Base-by-base conservation (phyloP, 257 asterid genomes). In the Penstemon davidsonii region DNA sequence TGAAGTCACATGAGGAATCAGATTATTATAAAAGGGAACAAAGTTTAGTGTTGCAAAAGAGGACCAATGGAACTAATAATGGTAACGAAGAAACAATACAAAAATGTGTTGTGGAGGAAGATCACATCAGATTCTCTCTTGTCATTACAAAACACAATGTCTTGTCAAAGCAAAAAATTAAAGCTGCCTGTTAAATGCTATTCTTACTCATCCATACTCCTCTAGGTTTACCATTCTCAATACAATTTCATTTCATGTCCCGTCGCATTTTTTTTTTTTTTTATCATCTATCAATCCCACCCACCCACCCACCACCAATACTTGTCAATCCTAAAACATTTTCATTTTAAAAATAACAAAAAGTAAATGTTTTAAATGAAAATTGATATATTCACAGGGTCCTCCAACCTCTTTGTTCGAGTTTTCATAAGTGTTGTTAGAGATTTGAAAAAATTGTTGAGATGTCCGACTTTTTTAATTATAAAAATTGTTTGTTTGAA, bases 71-170 rank as follows among this genome's bases (percentile, higher is more conserved):
- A 55, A 52, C 47, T 62, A 52, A 68, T 73, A 70, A 75, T 78
- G 62, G 62, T 51, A 53, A 64, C 25, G 54, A 18, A 37, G 76
- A 74, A 81, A 76, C 64, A 42, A 18, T 13, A 55, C 6, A 11
- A 59, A 36, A 56, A 55, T 6, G 78, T 52, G 60, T 76, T 42
- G 68, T 75, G 77, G 73, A 68, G 71, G 71, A 72, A 75, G 81
- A 85, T 81, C 84, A 73, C 81, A 86, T 86, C 80, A 79, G 71
- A 72, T 75, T 77, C 75, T 56, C 62, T 64, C 63, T 39, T 59
- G 70, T 59, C 59, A 49, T 55, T 60, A 53, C 78, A 67, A 78
- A 66, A 70, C 15, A 62, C 62, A 64, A 68, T 51, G 87, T 86
- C 87, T 77, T 86, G 84, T 83, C 92, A 81, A 69, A 47, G 71